phyloP scores from a whole-genome alignment of 179 eudicot species.

The Silene noctiflora region DNA sequence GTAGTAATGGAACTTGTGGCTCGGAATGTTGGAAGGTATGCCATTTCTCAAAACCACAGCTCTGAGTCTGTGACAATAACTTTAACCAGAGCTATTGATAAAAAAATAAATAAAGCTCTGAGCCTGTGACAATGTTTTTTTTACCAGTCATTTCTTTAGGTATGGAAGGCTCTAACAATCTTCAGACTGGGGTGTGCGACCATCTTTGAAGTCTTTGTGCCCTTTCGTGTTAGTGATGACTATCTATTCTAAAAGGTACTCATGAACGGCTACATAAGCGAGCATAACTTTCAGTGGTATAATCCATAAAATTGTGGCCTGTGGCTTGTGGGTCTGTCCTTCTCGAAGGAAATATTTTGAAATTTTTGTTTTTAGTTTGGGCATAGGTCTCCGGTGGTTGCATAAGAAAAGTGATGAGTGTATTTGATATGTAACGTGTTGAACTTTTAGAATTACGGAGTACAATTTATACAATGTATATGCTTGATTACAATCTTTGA shows the following conservation, averaged over 20 bases:
- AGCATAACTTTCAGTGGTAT: background rate
- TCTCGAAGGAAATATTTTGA: background rate
- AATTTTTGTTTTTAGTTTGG: background rate
- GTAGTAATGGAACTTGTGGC: background rate
- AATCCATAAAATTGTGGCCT: background rate
- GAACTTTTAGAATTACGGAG: background rate
- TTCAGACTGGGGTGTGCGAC: background rate
- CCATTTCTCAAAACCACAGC: no score
- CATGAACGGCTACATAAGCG: background rate
- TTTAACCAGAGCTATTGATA: no score
- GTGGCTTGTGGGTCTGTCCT: background rate
- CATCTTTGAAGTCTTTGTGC: background rate
- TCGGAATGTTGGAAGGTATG: background rate
- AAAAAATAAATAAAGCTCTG: no score
- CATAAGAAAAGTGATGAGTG: slow-evolving; percentile 4
- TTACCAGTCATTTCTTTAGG: background rate
- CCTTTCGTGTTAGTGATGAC: background rate
- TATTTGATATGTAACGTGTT: background rate
- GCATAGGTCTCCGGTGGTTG: background rate
- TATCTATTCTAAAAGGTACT: background rate
- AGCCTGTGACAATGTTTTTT: background rate
- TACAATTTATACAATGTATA: background rate
- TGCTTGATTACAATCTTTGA: slow-evolving; percentile 16
- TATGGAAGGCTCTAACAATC: background rate
- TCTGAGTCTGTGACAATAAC: no score